Percentiles rank a stretch among this genome's conserved stretches.
Conservation (phyloP, 2,329 filamentous ascomycete genomes). For the Xylariaceae sp. region DNA sequence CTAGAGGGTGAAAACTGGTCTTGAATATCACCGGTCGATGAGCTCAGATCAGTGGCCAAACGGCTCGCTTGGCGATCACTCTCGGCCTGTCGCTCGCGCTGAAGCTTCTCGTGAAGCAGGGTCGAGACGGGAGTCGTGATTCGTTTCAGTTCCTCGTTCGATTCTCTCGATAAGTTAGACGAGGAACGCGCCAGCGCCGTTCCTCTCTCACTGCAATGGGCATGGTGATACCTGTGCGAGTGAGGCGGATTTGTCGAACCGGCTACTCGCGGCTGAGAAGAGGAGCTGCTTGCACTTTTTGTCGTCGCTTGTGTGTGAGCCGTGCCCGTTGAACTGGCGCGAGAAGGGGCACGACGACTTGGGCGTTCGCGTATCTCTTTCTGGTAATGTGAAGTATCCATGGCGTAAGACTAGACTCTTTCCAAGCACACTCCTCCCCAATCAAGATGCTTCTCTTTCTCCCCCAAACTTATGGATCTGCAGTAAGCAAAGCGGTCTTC, state of each 20-base stretch:
- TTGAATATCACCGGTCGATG: slow-evolving; percentile 37
- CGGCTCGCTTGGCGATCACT: slow-evolving; percentile 41
- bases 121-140: slow-evolving; percentile 40
- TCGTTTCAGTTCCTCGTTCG: slow-evolving; percentile 40
- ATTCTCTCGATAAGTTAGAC: slow-evolving; percentile 40
- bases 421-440: background rate
- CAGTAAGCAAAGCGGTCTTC: no score
- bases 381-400: slow-evolving; percentile 22
- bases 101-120: slow-evolving; percentile 54
- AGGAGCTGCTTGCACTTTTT: slow-evolving; percentile 41
- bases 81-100: slow-evolving; percentile 47
- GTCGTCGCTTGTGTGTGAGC: slow-evolving; percentile 39
- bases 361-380: slow-evolving; percentile 25
- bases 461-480: no score
- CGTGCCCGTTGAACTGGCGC: slow-evolving; percentile 38
- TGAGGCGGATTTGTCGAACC: slow-evolving; percentile 35
- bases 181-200: slow-evolving; percentile 34
- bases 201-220: slow-evolving; percentile 34
- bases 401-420: slow-evolving; percentile 9
- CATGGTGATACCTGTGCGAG: slow-evolving; percentile 39
- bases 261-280: slow-evolving; percentile 37
- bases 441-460: slow-evolving; percentile 9
- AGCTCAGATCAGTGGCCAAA: slow-evolving; percentile 35
- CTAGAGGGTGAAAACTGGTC: slow-evolving; percentile 39
- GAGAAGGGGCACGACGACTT: slow-evolving; percentile 42